Percentiles rank a stretch among this genome's conserved stretches.
These are phyloP conservation scores for Mrakia hoshinonis DNA, from an alignment of 768 basidiomycete genomes.

Conservation along the genomic window DNA sequence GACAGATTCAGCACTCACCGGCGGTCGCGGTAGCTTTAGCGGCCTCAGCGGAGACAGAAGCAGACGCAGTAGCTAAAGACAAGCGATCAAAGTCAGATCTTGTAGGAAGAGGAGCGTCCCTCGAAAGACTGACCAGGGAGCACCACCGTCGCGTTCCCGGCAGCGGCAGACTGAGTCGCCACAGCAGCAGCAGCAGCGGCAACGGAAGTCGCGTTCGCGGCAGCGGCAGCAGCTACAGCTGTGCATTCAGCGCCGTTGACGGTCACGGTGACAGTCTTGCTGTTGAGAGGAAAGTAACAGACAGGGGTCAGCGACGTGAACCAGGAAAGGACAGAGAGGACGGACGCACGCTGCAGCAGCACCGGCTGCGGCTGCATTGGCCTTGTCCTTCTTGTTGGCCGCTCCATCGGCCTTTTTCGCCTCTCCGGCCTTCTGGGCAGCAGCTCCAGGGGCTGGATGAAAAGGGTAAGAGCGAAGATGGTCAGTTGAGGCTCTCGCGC, in stretches of 20 bases:
- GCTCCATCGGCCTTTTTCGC: too few relatives aligned
- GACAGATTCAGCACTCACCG: background rate
- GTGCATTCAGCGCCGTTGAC: background rate
- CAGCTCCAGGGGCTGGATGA: too few relatives aligned
- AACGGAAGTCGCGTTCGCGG: background rate
- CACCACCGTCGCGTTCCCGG: background rate
- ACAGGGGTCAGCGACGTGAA: too few relatives aligned
- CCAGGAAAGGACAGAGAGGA: too few relatives aligned
- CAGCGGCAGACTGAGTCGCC: background rate
- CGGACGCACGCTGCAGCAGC: too few relatives aligned
- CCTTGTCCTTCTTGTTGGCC: too few relatives aligned
- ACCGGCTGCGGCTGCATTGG: too few relatives aligned
- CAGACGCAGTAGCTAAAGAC: background rate
- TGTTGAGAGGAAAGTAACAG: too few relatives aligned
- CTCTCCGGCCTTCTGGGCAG: too few relatives aligned
- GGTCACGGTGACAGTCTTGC: background rate
- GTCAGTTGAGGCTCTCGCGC: background rate
- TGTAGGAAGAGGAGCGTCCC: background rate
- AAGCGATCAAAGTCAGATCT: background rate
- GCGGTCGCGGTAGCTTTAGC: background rate
- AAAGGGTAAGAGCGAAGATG: background rate
- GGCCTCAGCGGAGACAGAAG: background rate
- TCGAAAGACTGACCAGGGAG: too few relatives aligned
- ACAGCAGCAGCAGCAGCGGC: background rate
- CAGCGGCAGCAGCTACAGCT: background rate